Evolutionary conservation across 2,329 filamentous ascomycete genomes (phyloP).

Genomic region (Botryotinia convoluta): DNA sequence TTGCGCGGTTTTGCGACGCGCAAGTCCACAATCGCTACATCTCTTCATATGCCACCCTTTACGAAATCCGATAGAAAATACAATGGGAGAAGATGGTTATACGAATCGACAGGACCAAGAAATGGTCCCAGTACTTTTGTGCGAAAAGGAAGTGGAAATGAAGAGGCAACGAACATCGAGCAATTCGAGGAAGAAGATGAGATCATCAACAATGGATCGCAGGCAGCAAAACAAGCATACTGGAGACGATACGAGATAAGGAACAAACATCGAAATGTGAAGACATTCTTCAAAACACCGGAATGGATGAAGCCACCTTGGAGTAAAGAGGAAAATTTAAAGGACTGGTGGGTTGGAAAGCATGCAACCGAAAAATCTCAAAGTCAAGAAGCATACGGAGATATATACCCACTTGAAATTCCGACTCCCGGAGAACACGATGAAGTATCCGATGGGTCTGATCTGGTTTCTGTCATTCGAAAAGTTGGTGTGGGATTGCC

Average conservation of each 20-base stretch:
- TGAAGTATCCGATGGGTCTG: neutral
- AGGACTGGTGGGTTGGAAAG: conserved; percentile 4
- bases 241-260: conserved; percentile 6
- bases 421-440: neutral
- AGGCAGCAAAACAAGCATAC: neutral
- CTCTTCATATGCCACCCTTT: neutral
- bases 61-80: neutral
- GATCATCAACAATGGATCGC: neutral
- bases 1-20: conserved; percentile 11
- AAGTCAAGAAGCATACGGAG: conserved; percentile 15
- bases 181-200: neutral
- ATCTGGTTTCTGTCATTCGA: conserved; percentile 11
- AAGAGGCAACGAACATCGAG: no score
- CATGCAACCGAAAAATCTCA: conserved; percentile 10
- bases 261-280: neutral
- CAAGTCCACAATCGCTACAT: conserved; percentile 1
- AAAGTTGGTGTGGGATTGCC: conserved; percentile 10
- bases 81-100: neutral
- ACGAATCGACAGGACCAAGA: neutral
- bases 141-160: neutral
- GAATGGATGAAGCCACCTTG: conserved; percentile 10
- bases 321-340: conserved; percentile 4
- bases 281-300: conserved; percentile 1
- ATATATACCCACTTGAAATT: conserved; percentile 11
- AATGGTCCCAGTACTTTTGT: neutral